Evolutionary conservation across 495 filamentous ascomycete species (phyloP), one percentile per base, ranked within the genome.

Genomic region (Daldinia grandis): DNA sequence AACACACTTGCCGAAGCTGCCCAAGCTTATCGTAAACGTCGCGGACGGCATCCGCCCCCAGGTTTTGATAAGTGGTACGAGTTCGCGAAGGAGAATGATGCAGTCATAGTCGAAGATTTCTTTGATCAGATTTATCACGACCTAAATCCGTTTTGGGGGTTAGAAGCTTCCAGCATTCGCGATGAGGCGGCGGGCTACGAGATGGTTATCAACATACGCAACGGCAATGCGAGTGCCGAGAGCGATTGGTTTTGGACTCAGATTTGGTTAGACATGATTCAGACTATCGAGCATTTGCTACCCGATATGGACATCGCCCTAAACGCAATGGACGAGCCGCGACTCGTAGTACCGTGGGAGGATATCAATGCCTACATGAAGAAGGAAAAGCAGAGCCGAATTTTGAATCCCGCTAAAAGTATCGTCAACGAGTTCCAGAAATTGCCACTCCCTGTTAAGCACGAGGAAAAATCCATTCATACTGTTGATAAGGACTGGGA

Each of bases 81-180:
- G 37, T 92, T 88, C 61, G 91, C 91, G 9, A 80, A 83, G 62
- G 81, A 88, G 54, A 80, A 83, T 10, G 80, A 86, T 10, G 87
- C 86, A 17, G 74, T 90, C 47, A 84, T 91, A 17, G 84, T 93
- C 37, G 91, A 93, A 66, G 90, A 92, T 66, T 87, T 87, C 64
- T 92, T 89, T 72, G 88, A 92, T 68, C 91, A 91, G 71, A 88
- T 92, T 42, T 86, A 87, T 68, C 87, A 89, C 61, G 90, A 93
- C 74, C 75, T 92, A 25, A 84, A 87, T 42, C 91, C 91, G 0
- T 92, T 91, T 72, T 93, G 91, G 89, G 89, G 84, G 1, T 66
- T 91, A 17, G 76, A 85, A 2, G 85, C 91, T 0, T 74, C 78
- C 2, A 75, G 77, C 8, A 86, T 92, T 33, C 86, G 91, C 10